These are phyloP conservation scores for Boletus sp. DNA, from an alignment of 768 basidiomycete species.

Conservation along the genomic window DNA sequence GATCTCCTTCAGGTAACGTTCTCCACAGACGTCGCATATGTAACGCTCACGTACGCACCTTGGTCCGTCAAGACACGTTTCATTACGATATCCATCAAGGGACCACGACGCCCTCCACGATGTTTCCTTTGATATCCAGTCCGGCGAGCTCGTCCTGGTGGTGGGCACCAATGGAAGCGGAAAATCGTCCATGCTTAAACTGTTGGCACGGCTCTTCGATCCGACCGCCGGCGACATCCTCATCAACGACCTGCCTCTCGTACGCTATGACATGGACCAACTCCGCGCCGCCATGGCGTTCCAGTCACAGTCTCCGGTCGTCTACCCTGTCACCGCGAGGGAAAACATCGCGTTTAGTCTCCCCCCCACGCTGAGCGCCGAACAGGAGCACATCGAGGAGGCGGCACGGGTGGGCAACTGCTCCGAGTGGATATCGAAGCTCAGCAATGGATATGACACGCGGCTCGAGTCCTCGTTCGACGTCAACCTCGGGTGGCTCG, in stretches of 20 bases:
- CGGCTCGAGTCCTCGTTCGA: conserved; percentile 30
- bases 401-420: conserved; percentile 34
- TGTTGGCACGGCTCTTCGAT: conserved; percentile 49
- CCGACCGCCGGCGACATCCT: conserved; percentile 41
- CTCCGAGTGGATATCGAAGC: conserved; percentile 31
- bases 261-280: conserved; percentile 35
- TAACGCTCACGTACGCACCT: neutral
- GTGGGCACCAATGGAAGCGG: conserved; percentile 31
- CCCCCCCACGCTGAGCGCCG: conserved; percentile 6
- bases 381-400: conserved; percentile 21
- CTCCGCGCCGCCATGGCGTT: conserved; percentile 45
- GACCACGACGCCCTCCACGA: conserved; percentile 20
- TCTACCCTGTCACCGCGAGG: conserved; percentile 46
- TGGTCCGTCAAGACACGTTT: conserved; percentile 12
- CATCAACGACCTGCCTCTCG: conserved; percentile 41
- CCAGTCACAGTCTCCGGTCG: conserved; percentile 46
- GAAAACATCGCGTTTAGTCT: conserved; percentile 41
- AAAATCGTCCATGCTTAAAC: conserved; percentile 39
- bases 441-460: conserved; percentile 30
- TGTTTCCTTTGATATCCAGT: conserved; percentile 27
- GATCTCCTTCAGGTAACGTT: conserved; percentile 23
- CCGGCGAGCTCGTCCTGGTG: conserved; percentile 30
- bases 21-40: neutral
- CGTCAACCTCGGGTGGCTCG: conserved; percentile 19
- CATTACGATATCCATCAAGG: conserved; percentile 23